Evolutionary conservation across 805 yeast genomes (phyloP).

Genomic region (Candida taoyuanica): DNA sequence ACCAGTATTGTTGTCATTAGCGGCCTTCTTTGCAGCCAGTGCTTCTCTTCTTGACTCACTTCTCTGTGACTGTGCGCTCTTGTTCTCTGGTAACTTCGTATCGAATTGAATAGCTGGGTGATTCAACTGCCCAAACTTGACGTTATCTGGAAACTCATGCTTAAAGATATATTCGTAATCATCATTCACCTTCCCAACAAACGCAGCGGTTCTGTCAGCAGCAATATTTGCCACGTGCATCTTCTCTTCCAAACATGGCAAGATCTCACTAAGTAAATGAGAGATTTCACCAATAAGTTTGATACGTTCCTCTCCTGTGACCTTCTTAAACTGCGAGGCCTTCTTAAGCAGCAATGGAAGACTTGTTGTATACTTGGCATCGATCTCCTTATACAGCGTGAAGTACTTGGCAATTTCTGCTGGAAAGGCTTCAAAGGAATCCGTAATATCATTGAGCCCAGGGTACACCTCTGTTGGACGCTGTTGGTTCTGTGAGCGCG

Average conservation of each 20-base stretch:
- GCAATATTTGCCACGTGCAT: slow-evolving; percentile 96
- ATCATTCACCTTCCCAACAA: slow-evolving; percentile 68
- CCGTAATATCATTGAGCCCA: slow-evolving; percentile 87
- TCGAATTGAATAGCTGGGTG: slow-evolving; percentile 88
- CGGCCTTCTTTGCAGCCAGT: slow-evolving; percentile 78
- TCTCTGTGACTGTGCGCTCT: slow-evolving; percentile 70
- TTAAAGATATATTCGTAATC: slow-evolving; percentile 71
- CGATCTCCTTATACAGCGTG: slow-evolving; percentile 87
- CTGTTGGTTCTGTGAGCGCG: slow-evolving; percentile 16
- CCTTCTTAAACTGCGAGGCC: slow-evolving; percentile 44
- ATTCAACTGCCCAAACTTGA: slow-evolving; percentile 72
- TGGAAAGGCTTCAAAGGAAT: slow-evolving; percentile 89
- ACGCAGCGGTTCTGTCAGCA: slow-evolving; percentile 65
- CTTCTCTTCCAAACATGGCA: slow-evolving; percentile 93
- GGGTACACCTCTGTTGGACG: slow-evolving; percentile 50
- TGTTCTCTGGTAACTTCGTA: slow-evolving; percentile 42
- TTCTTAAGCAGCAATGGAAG: slow-evolving; percentile 60
- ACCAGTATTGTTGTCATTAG: slow-evolving; percentile 25
- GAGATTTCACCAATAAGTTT: slow-evolving; percentile 35
- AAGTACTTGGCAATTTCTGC: slow-evolving; percentile 75
- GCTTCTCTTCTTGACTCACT: slow-evolving; percentile 90
- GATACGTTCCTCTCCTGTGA: slow-evolving; percentile 16
- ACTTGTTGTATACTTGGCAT: slow-evolving; percentile 82
- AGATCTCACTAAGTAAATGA: slow-evolving; percentile 51
- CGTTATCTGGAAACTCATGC: slow-evolving; percentile 76